Evolutionary conservation across 2,329 filamentous ascomycete species (phyloP), one percentile per base, ranked within the genome.

Genomic region (Alternaria sp.): DNA sequence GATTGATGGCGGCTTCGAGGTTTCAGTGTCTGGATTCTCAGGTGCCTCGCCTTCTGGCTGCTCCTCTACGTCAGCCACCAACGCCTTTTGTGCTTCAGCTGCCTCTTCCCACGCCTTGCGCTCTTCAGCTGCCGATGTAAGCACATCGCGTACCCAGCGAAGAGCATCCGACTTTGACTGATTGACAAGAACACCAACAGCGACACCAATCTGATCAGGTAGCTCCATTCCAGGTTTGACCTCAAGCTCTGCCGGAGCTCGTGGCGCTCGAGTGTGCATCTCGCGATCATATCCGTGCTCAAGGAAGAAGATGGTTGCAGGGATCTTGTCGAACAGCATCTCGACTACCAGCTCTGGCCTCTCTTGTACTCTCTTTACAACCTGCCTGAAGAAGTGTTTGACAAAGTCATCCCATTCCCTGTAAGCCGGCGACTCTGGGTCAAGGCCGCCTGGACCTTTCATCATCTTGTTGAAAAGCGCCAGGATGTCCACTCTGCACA

Each of bases 291-390:
- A 91, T 0, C 96, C 96, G 74, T 94, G 93, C 75, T 98, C 94
- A 6, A 99, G 86, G 76, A 93, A 98, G 80, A 92, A 93, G 1
- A 93, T 87, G 0, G 93, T 97, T 49, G 88, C 87, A 55, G 89
- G 90, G 61, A 93, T 91, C 80, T 99, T 99, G 79, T 92, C 97
- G 80, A 99, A 99, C 13, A 99, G 85, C 86, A 99, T 88, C 80
- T 99, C 96, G 1, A 96, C 90, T 54, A 97, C 86, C 44, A 97
- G 84, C 66, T 95, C 92, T 0, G 93, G 93, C 46, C 93, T 88
- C 69, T 97, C 89, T 65, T 96, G 88, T 2, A 98, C 86, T 81
- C 96, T 97, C 74, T 91, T 93, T 58, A 93, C 86, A 67, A 95
- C 91, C 74, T 90, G 91, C 69, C 90, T 89, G 68, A 97, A 87